phyloP scores from a whole-genome alignment of 1,139 yeast species.

The Yamadazyma conglobata region DNA sequence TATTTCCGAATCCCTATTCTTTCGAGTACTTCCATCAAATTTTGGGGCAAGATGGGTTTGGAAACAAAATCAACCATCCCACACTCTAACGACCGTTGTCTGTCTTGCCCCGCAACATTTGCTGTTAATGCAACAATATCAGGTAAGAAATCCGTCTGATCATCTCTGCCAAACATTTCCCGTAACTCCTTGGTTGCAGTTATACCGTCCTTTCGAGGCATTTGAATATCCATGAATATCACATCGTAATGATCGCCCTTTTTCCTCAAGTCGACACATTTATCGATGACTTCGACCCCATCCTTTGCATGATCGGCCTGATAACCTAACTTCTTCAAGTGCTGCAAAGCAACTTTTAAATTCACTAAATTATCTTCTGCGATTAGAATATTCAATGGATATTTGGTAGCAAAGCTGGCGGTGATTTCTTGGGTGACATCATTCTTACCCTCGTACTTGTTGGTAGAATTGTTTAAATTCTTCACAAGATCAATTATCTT shows the following conservation, averaged over 20 bases:
- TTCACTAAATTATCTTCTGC: conserved; percentile 56
- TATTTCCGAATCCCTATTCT: conserved; percentile 10
- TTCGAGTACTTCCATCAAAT: conserved; percentile 32
- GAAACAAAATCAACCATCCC: conserved; percentile 58
- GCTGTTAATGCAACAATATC: conserved; percentile 54
- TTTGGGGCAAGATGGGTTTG: conserved; percentile 53
- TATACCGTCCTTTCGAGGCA: conserved; percentile 54
- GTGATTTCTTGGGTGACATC: conserved; percentile 2
- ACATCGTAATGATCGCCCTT: conserved; percentile 43
- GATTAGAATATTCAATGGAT: conserved; percentile 44
- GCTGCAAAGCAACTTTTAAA: conserved; percentile 49
- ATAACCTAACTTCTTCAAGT: conserved; percentile 51
- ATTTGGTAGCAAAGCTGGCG: conserved; percentile 21
- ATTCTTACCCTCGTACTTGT: conserved; percentile 21
- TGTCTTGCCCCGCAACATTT: conserved; percentile 55
- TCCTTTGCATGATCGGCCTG: conserved; percentile 54
- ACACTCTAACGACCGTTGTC: conserved; percentile 42
- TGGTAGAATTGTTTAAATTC: conserved; percentile 26
- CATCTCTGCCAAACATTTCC: conserved; percentile 21
- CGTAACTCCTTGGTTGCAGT: conserved; percentile 40
- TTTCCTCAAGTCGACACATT: conserved; percentile 26
- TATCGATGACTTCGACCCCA: conserved; percentile 48
- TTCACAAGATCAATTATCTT: conserved; percentile 32
- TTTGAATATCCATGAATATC: conserved; percentile 53
- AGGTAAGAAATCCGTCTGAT: conserved; percentile 30